Conservation (phyloP, 1,139 yeast genomes). For the Candida dubliniensis region DNA sequence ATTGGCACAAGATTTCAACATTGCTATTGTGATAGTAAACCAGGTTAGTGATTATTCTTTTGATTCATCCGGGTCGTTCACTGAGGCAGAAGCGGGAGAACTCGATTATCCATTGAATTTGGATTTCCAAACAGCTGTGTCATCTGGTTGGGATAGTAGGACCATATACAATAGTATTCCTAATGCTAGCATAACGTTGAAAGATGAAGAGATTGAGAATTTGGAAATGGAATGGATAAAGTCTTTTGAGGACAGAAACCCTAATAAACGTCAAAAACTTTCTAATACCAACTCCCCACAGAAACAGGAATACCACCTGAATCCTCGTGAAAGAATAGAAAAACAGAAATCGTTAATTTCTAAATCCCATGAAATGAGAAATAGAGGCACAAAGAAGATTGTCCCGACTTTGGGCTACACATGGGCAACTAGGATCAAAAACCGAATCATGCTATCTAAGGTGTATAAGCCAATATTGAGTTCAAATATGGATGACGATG, state of each 20-base stretch:
- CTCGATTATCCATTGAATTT: conserved; percentile 41
- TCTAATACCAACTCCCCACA: neutral
- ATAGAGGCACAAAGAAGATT: conserved; percentile 22
- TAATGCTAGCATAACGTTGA: conserved; percentile 5
- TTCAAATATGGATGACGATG: conserved; percentile 4
- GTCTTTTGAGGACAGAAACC: conserved; percentile 9
- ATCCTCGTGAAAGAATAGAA: conserved; percentile 7
- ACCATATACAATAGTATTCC: conserved; percentile 11
- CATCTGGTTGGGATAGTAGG: conserved; percentile 67
- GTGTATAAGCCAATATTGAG: conserved; percentile 28
- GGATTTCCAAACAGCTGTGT: conserved; percentile 72
- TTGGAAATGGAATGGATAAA: conserved; percentile 15
- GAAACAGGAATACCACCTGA: neutral
- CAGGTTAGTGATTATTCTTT: conserved; percentile 66
- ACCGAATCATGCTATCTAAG: conserved; percentile 36
- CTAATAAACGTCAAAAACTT: conserved; percentile 12
- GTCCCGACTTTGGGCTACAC: conserved; percentile 44
- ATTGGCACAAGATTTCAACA: conserved; percentile 46
- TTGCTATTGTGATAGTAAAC: conserved; percentile 74
- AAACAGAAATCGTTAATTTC: conserved; percentile 15
- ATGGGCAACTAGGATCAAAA: conserved; percentile 37
- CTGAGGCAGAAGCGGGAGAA: conserved; percentile 16
- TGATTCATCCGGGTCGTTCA: conserved; percentile 18
- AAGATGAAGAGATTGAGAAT: conserved; percentile 12
- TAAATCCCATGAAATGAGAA: conserved; percentile 16